Conservation (phyloP, 805 yeast species). For the Ogataea pignaliae region DNA sequence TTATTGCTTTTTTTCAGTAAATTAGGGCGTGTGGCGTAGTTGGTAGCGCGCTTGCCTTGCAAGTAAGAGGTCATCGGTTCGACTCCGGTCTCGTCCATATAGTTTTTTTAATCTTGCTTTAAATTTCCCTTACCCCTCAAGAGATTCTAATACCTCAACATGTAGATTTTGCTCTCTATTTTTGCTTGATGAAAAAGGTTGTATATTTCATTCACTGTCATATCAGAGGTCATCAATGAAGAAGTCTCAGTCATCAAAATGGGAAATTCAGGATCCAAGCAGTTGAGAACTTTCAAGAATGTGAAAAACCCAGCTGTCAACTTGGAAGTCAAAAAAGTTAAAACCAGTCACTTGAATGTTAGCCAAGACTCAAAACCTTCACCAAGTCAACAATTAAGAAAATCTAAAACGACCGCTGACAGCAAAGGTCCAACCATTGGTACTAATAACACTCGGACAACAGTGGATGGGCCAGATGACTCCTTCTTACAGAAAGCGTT, state of each 20-base stretch:
- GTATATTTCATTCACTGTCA: too few relatives aligned
- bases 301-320: slow-evolving; percentile 5
- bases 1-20: too few relatives aligned
- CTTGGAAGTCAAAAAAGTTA: slow-evolving; percentile 11
- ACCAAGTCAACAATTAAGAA: not conserved
- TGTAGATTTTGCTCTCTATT: too few relatives aligned
- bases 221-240: too few relatives aligned
- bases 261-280: slow-evolving; percentile 25
- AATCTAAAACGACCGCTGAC: not conserved
- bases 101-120: slow-evolving; percentile 4
- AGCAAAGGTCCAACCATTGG: not conserved
- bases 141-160: too few relatives aligned
- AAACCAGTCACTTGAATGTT: slow-evolving; percentile 5
- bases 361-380: not conserved
- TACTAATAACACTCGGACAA: slow-evolving; percentile 2
- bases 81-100: slow-evolving; percentile 73
- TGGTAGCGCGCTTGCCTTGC: slow-evolving; percentile 82
- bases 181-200: too few relatives aligned
- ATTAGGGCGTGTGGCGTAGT: slow-evolving; percentile 73
- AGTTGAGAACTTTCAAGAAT: slow-evolving; percentile 10
- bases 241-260: slow-evolving; percentile 4
- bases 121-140: not conserved
- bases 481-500: slow-evolving; percentile 19
- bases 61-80: slow-evolving; percentile 76
- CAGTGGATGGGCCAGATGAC: slow-evolving; percentile 1